Evolutionary conservation across 352 stramenopile species (phyloP).

Genomic region (Peronospora belbahrii): DNA sequence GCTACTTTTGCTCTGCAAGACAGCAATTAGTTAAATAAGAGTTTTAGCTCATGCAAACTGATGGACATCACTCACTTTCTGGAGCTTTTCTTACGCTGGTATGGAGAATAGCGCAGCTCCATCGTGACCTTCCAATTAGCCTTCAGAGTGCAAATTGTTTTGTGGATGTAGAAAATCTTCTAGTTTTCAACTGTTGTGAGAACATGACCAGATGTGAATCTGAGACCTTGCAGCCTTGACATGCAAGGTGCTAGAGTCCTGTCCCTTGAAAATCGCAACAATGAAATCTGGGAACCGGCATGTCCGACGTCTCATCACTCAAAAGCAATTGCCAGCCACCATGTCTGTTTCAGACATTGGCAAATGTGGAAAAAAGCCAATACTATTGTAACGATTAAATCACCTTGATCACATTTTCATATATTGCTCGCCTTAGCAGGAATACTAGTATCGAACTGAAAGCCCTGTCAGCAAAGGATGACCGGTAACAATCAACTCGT

Average conservation of each 20-base stretch:
- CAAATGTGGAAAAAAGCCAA: not conserved
- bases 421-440: too few relatives aligned
- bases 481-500: slow-evolving; percentile 54
- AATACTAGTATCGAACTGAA: slow-evolving; percentile 58
- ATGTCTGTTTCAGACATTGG: slow-evolving; percentile 13
- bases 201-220: slow-evolving; percentile 12
- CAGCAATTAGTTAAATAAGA: not conserved
- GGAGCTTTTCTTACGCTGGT: slow-evolving; percentile 22
- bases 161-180: slow-evolving; percentile 12
- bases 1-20: slow-evolving; percentile 13
- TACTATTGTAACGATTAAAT: slow-evolving; percentile 5
- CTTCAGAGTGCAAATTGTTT: slow-evolving; percentile 15
- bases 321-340: too few relatives aligned
- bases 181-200: not conserved
- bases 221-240: slow-evolving; percentile 18
- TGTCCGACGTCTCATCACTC: slow-evolving; percentile 9
- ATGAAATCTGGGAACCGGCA: slow-evolving; percentile 19
- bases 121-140: slow-evolving; percentile 12
- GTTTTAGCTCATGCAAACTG: not conserved
- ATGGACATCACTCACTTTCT: slow-evolving; percentile 26
- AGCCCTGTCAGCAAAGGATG: slow-evolving; percentile 69
- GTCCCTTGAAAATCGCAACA: not conserved
- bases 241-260: not conserved
- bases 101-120: slow-evolving; percentile 22
- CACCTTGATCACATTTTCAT: too few relatives aligned